Percentiles rank a stretch among this genome's conserved stretches.
These are phyloP conservation scores for Trypethelium eluteriae DNA, from an alignment of 495 filamentous ascomycete species.

Conservation along the genomic window DNA sequence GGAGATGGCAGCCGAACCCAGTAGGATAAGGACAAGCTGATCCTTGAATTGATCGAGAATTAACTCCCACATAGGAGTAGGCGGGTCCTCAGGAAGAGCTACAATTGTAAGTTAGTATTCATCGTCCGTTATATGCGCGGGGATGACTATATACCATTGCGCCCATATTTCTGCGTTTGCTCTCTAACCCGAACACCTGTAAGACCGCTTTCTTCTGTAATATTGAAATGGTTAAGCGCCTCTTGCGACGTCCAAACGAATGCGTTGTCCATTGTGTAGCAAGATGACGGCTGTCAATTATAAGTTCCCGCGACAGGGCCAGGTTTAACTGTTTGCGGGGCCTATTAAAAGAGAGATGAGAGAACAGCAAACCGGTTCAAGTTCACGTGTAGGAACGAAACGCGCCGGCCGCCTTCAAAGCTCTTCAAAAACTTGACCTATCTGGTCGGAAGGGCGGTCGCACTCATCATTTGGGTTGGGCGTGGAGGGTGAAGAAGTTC, in stretches of 20 bases:
- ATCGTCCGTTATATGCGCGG: no score
- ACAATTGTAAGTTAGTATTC: background rate
- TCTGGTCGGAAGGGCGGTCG: background rate
- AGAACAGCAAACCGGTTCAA: no score
- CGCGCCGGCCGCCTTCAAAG: background rate
- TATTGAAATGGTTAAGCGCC: constrained; percentile 25
- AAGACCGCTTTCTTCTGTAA: constrained; percentile 24
- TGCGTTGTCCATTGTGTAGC: constrained; percentile 26
- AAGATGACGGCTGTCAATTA: background rate
- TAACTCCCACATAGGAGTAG: constrained; percentile 94
- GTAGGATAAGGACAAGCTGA: constrained; percentile 90
- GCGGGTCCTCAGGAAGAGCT: constrained; percentile 93
- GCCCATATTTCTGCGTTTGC: constrained; percentile 10
- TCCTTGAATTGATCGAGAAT: constrained; percentile 99
- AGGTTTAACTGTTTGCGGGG: background rate
- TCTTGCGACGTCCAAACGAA: constrained; percentile 22
- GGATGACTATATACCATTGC: background rate
- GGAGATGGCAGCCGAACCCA: constrained; percentile 89
- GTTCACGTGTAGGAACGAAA: no score
- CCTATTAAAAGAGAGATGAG: no score
- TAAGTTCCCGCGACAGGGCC: no score
- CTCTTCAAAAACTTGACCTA: background rate
- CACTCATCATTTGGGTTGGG: background rate
- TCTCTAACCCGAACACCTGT: constrained; percentile 11
- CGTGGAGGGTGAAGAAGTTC: background rate